Conservation (phyloP, 345 rosid species). For the Gossypium arboreum region DNA sequence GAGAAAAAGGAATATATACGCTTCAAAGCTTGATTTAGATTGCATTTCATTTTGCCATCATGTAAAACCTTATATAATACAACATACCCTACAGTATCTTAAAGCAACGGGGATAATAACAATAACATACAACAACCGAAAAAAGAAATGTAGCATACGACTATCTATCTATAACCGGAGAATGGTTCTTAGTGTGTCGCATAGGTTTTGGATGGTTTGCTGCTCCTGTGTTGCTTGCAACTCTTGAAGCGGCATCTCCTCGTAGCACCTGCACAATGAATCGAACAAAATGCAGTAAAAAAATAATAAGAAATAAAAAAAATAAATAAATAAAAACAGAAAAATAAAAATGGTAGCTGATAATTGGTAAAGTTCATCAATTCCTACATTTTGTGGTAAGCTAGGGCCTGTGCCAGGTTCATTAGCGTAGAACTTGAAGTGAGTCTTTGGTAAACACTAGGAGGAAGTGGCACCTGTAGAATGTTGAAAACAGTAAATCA, state of each 20-base stretch:
- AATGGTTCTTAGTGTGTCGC: slow-evolving; percentile 83
- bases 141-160: background rate
- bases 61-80: background rate
- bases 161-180: slow-evolving; percentile 57
- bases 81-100: background rate
- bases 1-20: too few relatives aligned
- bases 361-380: background rate
- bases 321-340: background rate
- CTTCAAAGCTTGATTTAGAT: background rate
- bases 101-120: background rate
- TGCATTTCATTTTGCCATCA: background rate
- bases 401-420: slow-evolving; percentile 90
- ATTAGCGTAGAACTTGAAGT: slow-evolving; percentile 81
- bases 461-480: slow-evolving; percentile 92
- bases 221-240: slow-evolving; percentile 82
- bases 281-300: background rate
- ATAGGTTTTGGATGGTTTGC: slow-evolving; percentile 91
- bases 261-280: slow-evolving; percentile 61
- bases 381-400: slow-evolving; percentile 86
- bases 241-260: slow-evolving; percentile 99
- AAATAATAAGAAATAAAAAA: background rate
- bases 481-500: slow-evolving; percentile 5
- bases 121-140: background rate
- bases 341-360: background rate
- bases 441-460: slow-evolving; percentile 81